phyloP scores from a whole-genome alignment of 2,329 filamentous ascomycete genomes.

The Hortaea werneckii region DNA sequence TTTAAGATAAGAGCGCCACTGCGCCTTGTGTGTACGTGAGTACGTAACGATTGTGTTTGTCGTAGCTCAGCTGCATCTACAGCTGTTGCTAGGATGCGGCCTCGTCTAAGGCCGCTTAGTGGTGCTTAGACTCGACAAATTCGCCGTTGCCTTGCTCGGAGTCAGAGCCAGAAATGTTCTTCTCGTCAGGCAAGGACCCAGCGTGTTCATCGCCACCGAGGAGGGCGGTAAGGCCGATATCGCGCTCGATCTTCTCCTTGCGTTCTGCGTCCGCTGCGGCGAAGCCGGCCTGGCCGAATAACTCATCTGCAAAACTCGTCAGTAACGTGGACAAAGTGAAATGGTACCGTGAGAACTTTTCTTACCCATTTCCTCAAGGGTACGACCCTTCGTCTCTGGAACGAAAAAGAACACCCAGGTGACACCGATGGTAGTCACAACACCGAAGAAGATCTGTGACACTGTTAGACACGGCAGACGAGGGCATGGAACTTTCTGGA shows the following conservation, averaged over 20 bases:
- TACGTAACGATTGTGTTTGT: too few species aligned
- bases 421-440: constrained; percentile 8
- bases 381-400: constrained; percentile 19
- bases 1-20: too few species aligned
- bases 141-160: neutral
- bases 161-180: neutral
- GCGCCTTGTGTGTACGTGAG: too few species aligned
- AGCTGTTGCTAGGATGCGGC: too few species aligned
- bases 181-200: neutral
- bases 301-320: constrained; percentile 3
- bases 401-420: constrained; percentile 16
- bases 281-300: constrained; percentile 28
- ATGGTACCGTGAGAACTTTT: too few species aligned
- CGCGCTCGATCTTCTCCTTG: constrained; percentile 9
- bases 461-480: too few species aligned
- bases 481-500: neutral
- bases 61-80: too few species aligned
- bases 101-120: neutral
- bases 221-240: constrained; percentile 10
- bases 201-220: constrained; percentile 5
- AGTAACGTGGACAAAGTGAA: neutral
- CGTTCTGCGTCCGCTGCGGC: constrained; percentile 8
- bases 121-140: neutral
- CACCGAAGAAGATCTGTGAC: constrained; percentile 14
- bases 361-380: constrained; percentile 16